These are phyloP conservation scores for Platanthera guangdongensis DNA, from an alignment of 106 monocot species.

Conservation along the genomic window DNA sequence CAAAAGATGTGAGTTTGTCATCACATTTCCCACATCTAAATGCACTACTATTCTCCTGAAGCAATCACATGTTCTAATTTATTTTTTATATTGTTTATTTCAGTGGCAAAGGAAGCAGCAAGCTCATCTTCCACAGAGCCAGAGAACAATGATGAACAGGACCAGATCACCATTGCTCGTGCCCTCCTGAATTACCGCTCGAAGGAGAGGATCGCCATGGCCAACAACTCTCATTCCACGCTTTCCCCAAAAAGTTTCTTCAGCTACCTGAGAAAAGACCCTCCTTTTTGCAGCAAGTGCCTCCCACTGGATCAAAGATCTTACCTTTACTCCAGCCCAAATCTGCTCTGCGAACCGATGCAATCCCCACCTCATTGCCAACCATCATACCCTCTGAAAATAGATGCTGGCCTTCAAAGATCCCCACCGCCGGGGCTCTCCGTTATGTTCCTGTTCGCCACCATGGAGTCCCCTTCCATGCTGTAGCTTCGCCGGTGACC, in stretches of 20 bases:
- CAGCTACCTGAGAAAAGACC: slow-evolving; percentile 41
- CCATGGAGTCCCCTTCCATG: slow-evolving; percentile 33
- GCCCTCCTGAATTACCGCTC: slow-evolving; percentile 74
- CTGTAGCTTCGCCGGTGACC: slow-evolving; percentile 83
- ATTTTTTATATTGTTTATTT: background rate
- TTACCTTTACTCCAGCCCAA: slow-evolving; percentile 68
- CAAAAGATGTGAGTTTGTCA: slow-evolving; percentile 60
- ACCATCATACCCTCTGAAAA: background rate
- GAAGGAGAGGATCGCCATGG: slow-evolving; percentile 86
- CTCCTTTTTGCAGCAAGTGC: slow-evolving; percentile 7
- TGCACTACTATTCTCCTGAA: background rate
- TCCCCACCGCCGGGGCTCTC: slow-evolving; percentile 55
- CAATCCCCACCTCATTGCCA: background rate
- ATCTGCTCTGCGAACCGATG: slow-evolving; percentile 19
- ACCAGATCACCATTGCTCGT: slow-evolving; percentile 80
- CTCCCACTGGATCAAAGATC: slow-evolving; percentile 55
- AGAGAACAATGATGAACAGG: slow-evolving; percentile 90
- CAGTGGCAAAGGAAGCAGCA: slow-evolving; percentile 74
- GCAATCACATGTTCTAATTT: background rate
- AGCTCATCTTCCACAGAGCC: slow-evolving; percentile 56
- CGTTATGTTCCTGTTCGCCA: slow-evolving; percentile 67
- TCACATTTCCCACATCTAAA: background rate
- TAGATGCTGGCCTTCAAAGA: slow-evolving; percentile 34
- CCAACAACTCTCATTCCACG: slow-evolving; percentile 38
- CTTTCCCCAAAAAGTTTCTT: slow-evolving; percentile 75